Evolutionary conservation across 108 stramenopile species (phyloP).

Genomic region (Poteriospumella lacustris): DNA sequence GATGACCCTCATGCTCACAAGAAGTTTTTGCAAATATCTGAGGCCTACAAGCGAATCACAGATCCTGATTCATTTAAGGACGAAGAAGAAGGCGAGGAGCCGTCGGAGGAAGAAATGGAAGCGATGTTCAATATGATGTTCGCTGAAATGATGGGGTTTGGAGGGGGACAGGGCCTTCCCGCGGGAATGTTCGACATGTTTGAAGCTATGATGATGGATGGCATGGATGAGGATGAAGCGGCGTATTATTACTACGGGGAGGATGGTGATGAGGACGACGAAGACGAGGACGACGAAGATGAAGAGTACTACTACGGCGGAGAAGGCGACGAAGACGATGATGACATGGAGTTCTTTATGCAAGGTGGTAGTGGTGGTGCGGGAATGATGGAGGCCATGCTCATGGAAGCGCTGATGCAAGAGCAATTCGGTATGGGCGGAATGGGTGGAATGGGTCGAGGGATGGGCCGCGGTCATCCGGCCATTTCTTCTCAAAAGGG

Average conservation of each 20-base stretch:
- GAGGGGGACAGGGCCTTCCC: neutral
- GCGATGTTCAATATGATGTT: constrained; percentile 29
- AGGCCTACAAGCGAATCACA: constrained; percentile 25
- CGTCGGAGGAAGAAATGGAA: neutral
- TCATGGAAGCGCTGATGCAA: neutral
- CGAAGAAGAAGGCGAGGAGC: constrained; percentile 3
- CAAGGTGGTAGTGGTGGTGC: neutral
- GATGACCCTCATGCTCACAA: constrained; percentile 21
- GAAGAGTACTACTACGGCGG: neutral
- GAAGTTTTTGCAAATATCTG: constrained; percentile 15
- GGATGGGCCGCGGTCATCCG: neutral
- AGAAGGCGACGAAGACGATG: neutral
- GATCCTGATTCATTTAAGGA: constrained; percentile 28
- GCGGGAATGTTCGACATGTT: constrained; percentile 16
- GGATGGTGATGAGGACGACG: neutral
- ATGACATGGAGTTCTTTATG: neutral
- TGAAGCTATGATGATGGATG: constrained; percentile 14
- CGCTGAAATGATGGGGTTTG: constrained; percentile 22
- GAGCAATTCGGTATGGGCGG: too few species aligned
- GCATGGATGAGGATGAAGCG: neutral
- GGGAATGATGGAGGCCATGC: neutral
- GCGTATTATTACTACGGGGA: neutral
- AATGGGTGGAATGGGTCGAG: neutral
- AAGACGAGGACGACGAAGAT: neutral
- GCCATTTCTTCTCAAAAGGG: neutral